Percentiles rank a stretch among this genome's conserved stretches.
These are phyloP conservation scores for Aspergillus kassunensis DNA, from an alignment of 495 filamentous ascomycete species.

Conservation along the genomic window DNA sequence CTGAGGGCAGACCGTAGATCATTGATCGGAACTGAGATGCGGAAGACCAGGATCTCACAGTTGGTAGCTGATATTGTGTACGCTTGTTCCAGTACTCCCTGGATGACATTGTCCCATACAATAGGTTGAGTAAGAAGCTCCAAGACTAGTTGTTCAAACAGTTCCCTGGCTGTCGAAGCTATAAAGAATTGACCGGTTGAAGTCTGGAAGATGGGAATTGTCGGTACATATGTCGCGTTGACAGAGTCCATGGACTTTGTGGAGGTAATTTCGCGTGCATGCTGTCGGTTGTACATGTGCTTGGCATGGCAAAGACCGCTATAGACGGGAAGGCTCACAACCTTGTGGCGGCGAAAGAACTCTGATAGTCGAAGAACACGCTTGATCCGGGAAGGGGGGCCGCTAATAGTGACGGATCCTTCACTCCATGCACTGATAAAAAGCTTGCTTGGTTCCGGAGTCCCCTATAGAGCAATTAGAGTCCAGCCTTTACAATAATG, in stretches of 20 bases:
- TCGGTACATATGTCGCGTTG: not conserved
- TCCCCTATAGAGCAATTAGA: not conserved
- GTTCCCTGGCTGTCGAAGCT: conserved; percentile 16
- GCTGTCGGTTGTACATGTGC: conserved; percentile 55
- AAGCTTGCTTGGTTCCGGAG: conserved; percentile 21
- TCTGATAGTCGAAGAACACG: conserved; percentile 22
- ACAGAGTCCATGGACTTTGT: not conserved
- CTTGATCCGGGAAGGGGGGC: conserved; percentile 36
- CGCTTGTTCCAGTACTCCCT: conserved; percentile 20
- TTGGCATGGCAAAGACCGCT: conserved; percentile 38
- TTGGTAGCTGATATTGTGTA: conserved; percentile 19
- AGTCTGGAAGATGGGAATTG: conserved; percentile 17
- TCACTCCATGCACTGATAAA: conserved; percentile 30
- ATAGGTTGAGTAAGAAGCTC: conserved; percentile 34
- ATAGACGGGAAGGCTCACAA: conserved; percentile 26
- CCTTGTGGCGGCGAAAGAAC: conserved; percentile 21
- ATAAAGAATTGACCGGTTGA: conserved; percentile 16
- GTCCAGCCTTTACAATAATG: not conserved
- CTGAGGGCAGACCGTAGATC: conserved; percentile 2
- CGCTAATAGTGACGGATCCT: conserved; percentile 31
- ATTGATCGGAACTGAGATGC: conserved; percentile 7
- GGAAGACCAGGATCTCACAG: conserved; percentile 9
- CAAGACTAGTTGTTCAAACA: conserved; percentile 27
- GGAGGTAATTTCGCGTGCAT: conserved; percentile 24
- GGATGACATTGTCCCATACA: conserved; percentile 25